These are phyloP conservation scores for Cryphonectria naterciae DNA, from an alignment of 2,329 filamentous ascomycete species.

Conservation along the genomic window DNA sequence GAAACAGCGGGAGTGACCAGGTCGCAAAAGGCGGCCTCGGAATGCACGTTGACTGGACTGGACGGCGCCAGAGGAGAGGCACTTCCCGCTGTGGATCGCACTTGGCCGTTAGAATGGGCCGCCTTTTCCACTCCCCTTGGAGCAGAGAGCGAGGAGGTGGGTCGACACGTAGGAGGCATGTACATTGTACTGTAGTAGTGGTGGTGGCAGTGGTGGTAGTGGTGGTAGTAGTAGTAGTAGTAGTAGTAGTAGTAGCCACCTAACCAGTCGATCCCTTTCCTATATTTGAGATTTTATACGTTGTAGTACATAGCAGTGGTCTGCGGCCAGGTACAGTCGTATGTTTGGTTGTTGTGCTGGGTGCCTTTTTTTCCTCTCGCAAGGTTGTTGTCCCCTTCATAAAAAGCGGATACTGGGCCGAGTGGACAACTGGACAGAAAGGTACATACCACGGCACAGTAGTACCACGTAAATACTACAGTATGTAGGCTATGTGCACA, in stretches of 20 bases:
- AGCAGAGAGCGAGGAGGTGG: background rate
- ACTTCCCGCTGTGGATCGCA: constrained; percentile 4
- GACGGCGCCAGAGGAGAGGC: constrained; percentile 2
- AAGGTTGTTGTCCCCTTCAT: no score
- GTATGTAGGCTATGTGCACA: background rate
- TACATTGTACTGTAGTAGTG: background rate
- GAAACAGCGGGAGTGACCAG: constrained; percentile 1
- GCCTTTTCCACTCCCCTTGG: background rate
- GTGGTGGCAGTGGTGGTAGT: no score
- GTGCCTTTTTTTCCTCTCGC: no score
- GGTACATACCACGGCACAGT: background rate
- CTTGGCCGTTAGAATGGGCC: background rate
- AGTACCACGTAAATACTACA: no score
- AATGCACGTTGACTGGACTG: background rate
- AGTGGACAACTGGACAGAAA: background rate
- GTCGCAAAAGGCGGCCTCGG: constrained; percentile 10
- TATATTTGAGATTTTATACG: background rate
- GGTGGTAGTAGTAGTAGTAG: background rate
- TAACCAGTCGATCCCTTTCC: background rate
- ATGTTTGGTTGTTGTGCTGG: background rate
- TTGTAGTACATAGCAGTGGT: background rate
- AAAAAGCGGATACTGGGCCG: no score
- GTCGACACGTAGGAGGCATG: background rate
- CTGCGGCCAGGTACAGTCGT: background rate
- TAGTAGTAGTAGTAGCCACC: background rate